phyloP scores from a whole-genome alignment of 768 basidiomycete species.

The Lactifluus hygrophoroides region DNA sequence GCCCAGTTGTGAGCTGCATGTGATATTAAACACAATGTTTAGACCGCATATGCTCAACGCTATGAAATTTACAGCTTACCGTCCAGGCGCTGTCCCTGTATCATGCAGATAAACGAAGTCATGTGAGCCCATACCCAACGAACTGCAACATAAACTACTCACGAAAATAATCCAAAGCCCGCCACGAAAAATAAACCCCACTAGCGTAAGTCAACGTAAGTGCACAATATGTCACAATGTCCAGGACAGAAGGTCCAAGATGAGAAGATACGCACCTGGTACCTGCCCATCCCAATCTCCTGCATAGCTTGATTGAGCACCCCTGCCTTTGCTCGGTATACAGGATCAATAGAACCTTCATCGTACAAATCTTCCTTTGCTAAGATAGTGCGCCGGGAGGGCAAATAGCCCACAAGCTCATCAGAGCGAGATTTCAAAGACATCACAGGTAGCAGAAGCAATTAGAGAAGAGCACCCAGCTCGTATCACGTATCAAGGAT shows the following conservation, averaged over 20 bases:
- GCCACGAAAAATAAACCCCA: constrained; percentile 57
- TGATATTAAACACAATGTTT: background rate
- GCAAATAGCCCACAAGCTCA: background rate
- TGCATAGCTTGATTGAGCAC: too few relatives aligned
- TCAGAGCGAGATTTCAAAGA: background rate
- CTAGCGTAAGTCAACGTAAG: constrained; percentile 24
- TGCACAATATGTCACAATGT: background rate
- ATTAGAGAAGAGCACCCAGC: too few relatives aligned
- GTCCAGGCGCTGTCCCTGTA: constrained; percentile 66
- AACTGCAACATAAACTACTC: constrained; percentile 24
- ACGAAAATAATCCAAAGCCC: constrained; percentile 76
- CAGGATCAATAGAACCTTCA: too few relatives aligned
- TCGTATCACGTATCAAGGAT: too few relatives aligned
- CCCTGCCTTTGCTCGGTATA: too few relatives aligned
- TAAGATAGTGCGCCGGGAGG: background rate
- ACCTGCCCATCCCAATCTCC: too few relatives aligned
- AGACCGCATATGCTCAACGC: background rate
- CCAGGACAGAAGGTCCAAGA: background rate
- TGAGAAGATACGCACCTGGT: constrained; percentile 37
- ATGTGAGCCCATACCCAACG: background rate
- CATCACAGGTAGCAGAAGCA: background rate
- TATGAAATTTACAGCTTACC: constrained; percentile 31
- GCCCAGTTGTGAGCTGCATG: constrained; percentile 32
- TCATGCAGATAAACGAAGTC: background rate
- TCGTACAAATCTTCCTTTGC: too few relatives aligned